Evolutionary conservation across 805 yeast genomes (phyloP).

Genomic region (Candida silvicultrix): DNA sequence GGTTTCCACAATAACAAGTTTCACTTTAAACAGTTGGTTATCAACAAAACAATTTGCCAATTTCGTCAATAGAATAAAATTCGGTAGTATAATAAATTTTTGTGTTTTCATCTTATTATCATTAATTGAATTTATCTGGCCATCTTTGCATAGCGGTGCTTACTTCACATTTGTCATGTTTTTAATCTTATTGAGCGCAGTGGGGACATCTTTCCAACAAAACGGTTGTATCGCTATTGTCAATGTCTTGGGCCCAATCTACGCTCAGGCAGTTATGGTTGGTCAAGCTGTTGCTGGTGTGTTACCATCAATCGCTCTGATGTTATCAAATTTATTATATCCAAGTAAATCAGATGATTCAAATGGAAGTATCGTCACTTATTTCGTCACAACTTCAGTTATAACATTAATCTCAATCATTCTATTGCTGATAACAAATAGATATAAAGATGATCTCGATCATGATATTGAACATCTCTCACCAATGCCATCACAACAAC

Average conservation of each 20-base stretch:
- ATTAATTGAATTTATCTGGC: constrained; percentile 16
- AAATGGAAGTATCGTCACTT: constrained; percentile 28
- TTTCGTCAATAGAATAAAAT: constrained; percentile 47
- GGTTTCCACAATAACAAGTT: constrained; percentile 65
- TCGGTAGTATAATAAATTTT: constrained; percentile 57
- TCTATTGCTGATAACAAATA: constrained; percentile 30
- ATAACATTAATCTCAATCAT: constrained; percentile 37
- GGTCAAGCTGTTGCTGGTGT: constrained; percentile 97
- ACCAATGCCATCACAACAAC: constrained; percentile 6
- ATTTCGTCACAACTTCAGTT: constrained; percentile 46
- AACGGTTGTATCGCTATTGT: constrained; percentile 88
- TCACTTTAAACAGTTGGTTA: constrained; percentile 51
- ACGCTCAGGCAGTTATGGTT: constrained; percentile 86
- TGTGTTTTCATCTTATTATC: constrained; percentile 39
- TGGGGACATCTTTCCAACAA: constrained; percentile 80
- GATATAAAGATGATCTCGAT: constrained; percentile 11
- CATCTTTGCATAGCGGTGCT: constrained; percentile 13
- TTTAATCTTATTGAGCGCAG: constrained; percentile 57
- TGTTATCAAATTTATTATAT: constrained; percentile 38
- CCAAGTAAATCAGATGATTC: constrained; percentile 15
- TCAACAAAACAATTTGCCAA: constrained; percentile 61
- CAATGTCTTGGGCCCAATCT: constrained; percentile 65
- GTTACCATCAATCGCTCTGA: constrained; percentile 70
- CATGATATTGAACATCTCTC: constrained; percentile 18
- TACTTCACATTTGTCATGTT: constrained; percentile 49